These are phyloP conservation scores for Pyrenochaeta sp. DNA, from an alignment of 2,329 filamentous ascomycete genomes.

Conservation along the genomic window DNA sequence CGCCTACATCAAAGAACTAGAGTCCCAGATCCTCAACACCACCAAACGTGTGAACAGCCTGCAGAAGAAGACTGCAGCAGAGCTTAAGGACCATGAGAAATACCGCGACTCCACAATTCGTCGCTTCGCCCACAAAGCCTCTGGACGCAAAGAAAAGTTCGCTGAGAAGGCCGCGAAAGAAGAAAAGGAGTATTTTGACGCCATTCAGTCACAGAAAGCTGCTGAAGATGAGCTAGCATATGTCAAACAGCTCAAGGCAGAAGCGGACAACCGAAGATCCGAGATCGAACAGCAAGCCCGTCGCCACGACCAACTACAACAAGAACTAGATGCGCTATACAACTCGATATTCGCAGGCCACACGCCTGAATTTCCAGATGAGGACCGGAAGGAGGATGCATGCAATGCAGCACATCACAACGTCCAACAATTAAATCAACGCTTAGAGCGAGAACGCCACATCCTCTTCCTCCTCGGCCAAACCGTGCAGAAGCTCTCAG, in stretches of 20 bases:
- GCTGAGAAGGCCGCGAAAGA: conserved; percentile 45
- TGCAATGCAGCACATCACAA: conserved; percentile 23
- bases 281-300: conserved; percentile 24
- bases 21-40: conserved; percentile 29
- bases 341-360: conserved; percentile 43
- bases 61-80: conserved; percentile 26
- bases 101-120: conserved; percentile 44
- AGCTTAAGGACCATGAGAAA: conserved; percentile 45
- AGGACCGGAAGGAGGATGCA: conserved; percentile 38
- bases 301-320: conserved; percentile 31
- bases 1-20: conserved; percentile 39
- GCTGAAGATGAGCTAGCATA: conserved; percentile 44
- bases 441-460: conserved; percentile 36
- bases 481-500: conserved; percentile 27
- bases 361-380: conserved; percentile 44
- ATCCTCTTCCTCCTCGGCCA: conserved; percentile 37
- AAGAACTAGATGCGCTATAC: conserved; percentile 41
- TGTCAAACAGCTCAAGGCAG: conserved; percentile 29
- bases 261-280: conserved; percentile 31
- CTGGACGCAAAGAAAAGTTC: conserved; percentile 38
- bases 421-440: conserved; percentile 20
- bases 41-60: conserved; percentile 26
- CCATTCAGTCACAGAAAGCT: conserved; percentile 42
- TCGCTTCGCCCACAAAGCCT: conserved; percentile 44
- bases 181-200: conserved; percentile 47